These are phyloP conservation scores for Emergomyces africanus DNA, from an alignment of 2,329 filamentous ascomycete genomes.

Conservation along the genomic window DNA sequence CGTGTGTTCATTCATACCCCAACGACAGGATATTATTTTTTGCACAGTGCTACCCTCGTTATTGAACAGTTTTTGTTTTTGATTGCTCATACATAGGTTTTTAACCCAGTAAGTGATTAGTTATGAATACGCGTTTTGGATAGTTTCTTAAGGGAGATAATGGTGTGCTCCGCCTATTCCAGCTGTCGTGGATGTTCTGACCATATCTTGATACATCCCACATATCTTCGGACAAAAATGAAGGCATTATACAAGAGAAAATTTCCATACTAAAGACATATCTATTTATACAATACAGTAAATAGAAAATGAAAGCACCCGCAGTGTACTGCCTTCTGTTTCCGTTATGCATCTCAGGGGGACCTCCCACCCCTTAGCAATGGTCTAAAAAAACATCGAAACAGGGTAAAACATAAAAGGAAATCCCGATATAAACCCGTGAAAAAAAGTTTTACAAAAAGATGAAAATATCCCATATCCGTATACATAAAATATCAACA, in stretches of 20 bases:
- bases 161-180: too few species aligned
- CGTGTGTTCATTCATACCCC: neutral
- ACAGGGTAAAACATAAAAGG: neutral
- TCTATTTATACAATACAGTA: slow-evolving; percentile 1
- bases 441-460: neutral
- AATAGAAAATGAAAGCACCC: neutral
- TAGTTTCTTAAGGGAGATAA: neutral
- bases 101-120: neutral
- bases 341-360: neutral
- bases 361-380: neutral
- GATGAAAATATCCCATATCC: neutral
- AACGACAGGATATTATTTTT: neutral
- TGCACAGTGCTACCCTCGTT: neutral
- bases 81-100: neutral
- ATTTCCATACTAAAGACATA: neutral
- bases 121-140: neutral
- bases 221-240: neutral
- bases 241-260: neutral
- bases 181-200: too few species aligned
- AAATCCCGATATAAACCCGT: neutral
- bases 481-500: neutral
- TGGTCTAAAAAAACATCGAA: neutral
- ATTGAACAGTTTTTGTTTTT: neutral
- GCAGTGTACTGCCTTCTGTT: neutral
- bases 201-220: too few species aligned